A percentile compares a stretch with the other conserved stretches of the same genome.
phyloP scores from a whole-genome alignment of 139 green algal genomes.

The Deuterostichococcus epilithicus region DNA sequence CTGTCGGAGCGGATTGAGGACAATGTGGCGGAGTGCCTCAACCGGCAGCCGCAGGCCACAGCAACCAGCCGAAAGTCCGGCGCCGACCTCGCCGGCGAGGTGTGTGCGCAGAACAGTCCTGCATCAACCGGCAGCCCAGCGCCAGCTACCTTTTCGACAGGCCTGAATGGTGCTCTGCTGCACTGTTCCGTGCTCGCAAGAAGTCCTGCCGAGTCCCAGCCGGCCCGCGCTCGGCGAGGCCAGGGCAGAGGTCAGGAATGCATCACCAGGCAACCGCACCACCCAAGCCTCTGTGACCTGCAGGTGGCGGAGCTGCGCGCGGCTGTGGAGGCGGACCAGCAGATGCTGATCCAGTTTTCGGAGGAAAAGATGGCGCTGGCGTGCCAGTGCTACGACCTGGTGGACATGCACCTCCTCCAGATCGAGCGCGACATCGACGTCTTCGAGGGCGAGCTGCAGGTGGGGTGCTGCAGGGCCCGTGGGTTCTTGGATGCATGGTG shows the following conservation, averaged over 20 bases:
- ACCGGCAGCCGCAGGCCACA: constrained; percentile 1
- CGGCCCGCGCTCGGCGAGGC: no score
- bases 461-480: neutral
- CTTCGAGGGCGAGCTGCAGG: constrained; percentile 46
- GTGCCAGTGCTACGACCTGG: constrained; percentile 54
- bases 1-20: constrained; percentile 10
- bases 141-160: no score
- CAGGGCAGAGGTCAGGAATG: no score
- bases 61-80: neutral
- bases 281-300: neutral
- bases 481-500: no score
- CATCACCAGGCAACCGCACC: no score
- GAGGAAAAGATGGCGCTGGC: constrained; percentile 75
- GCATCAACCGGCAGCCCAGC: no score
- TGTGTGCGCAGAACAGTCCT: neutral
- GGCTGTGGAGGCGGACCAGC: constrained; percentile 53
- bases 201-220: no score
- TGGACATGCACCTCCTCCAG: constrained; percentile 58
- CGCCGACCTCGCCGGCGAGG: neutral
- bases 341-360: constrained; percentile 65
- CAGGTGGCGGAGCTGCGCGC: constrained; percentile 34
- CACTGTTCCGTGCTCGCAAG: no score
- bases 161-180: no score
- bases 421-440: constrained; percentile 58
- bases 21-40: constrained; percentile 20